phyloP scores from a whole-genome alignment of 495 filamentous ascomycete species.

The Clavariopsis aquatica region DNA sequence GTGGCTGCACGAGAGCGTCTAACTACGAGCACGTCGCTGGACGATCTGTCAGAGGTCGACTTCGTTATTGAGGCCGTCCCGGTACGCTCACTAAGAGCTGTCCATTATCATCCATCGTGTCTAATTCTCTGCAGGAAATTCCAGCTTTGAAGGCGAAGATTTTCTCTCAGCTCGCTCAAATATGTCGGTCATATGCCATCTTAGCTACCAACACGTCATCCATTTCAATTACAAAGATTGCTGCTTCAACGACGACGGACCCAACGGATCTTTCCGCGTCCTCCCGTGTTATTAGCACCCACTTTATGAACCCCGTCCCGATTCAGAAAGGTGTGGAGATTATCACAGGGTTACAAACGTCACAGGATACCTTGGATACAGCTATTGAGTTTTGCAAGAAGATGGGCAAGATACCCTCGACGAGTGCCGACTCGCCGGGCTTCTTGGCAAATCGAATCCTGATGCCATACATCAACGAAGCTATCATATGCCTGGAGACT shows the following conservation, averaged over 20 bases:
- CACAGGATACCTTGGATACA: conserved; percentile 72
- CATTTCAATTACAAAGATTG: conserved; percentile 95
- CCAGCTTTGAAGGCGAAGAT: conserved; percentile 80
- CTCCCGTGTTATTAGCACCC: conserved; percentile 88
- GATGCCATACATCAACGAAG: conserved; percentile 99
- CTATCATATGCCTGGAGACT: conserved; percentile 93
- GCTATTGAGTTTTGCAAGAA: conserved; percentile 83
- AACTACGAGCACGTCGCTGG: conserved; percentile 68
- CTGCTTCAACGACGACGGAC: conserved; percentile 70
- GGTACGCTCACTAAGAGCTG: conserved; percentile 30
- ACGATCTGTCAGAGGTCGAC: conserved; percentile 80
- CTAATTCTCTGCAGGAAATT: conserved; percentile 60
- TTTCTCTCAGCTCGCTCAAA: conserved; percentile 79
- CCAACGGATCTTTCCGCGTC: conserved; percentile 77
- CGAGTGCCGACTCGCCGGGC: conserved; percentile 85
- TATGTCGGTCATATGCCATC: conserved; percentile 83
- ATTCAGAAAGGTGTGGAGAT: conserved; percentile 98
- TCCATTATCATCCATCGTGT: neutral
- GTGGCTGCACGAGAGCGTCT: conserved; percentile 69
- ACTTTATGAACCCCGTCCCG: conserved; percentile 99
- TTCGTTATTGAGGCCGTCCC: conserved; percentile 98
- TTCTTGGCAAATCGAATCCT: conserved; percentile 96
- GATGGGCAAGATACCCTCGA: conserved; percentile 91
- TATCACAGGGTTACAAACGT: conserved; percentile 90
- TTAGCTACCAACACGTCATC: conserved; percentile 97